Evolutionary conservation across 208 protist genomes (phyloP).

Genomic region (Tetramitus jugosus): DNA sequence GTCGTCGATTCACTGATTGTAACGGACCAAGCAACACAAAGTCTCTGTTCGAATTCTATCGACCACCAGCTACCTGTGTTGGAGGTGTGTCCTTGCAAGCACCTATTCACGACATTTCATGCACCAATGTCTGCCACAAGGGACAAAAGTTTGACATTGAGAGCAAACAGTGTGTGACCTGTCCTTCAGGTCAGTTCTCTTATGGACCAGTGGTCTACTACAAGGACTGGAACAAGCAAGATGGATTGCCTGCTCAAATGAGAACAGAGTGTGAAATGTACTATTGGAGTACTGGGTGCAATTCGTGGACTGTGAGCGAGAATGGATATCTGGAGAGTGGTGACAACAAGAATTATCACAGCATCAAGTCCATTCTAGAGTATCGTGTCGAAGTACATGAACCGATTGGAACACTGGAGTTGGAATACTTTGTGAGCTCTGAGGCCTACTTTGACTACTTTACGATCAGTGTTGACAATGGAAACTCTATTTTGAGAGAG

Average conservation of each 20-base stretch:
- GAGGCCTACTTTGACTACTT: conserved; percentile 9
- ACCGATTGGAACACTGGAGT: neutral
- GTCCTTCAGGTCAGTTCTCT: neutral
- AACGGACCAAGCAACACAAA: neutral
- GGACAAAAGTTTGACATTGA: neutral
- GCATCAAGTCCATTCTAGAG: neutral
- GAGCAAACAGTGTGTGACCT: neutral
- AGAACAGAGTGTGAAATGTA: neutral
- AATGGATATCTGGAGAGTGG: conserved; percentile 7
- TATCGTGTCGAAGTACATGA: neutral
- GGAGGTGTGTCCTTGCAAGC: neutral
- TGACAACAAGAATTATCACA: neutral
- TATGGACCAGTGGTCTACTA: neutral
- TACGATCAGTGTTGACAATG: neutral
- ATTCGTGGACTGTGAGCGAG: neutral
- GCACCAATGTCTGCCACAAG: neutral
- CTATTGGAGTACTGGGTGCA: neutral
- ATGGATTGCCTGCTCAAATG: neutral
- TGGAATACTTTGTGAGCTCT: neutral
- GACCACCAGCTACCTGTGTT: neutral
- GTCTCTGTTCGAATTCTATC: neutral
- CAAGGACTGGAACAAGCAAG: neutral
- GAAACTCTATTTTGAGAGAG: neutral
- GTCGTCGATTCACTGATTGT: neutral
- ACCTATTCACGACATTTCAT: neutral